Evolutionary conservation across 2,329 filamentous ascomycete genomes (phyloP), one percentile per base, ranked within the genome.

Genomic region (Pseudocercospora macadamiae): DNA sequence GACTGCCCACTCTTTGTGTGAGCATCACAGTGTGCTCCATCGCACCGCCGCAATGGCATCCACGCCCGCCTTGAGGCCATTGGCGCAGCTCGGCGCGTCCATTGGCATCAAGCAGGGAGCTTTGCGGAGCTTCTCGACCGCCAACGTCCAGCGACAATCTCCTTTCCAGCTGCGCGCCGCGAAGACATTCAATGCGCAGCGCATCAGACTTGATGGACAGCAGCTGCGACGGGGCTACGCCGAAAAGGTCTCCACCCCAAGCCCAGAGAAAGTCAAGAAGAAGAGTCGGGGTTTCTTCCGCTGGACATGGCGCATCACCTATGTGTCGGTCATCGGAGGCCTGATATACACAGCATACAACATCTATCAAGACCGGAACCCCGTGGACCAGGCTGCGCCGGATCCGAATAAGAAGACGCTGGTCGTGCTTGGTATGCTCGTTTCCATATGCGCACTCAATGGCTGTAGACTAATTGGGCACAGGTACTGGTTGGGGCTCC

Each of bases 401-500:
- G 91, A 97, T 76, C 90, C 93, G 56, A 83, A 74, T 70, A 99
- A 97, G 89, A 99, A 99, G 85, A 99, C 93, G 9, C 83, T 99
- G 57, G 95, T 99, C 47, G 87, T 99, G 67, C 85, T 99, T 56
- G 95, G 95, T 97, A 85, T 54, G 71, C 19, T 45, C 4, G 3
- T 12, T 45, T 21, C 16, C n/a, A n/a, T n/a, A n/a, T n/a, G n/a
- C n/a, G n/a, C n/a, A n/a, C n/a, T n/a, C n/a, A n/a, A n/a, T n/a
- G 47, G 34, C 48, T 14, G 37, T 12, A 16, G 53, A 54, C 56
- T 65, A 51, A 65, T 34, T 37, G 1, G 21, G 14, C 12, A 48
- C 68, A 97, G 93, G 93, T 73, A 96, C 93, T 70, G 95, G 95
- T 69, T 99, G 95, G 95, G 95, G 88, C 69, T 91, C 93, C 42